phyloP scores from a whole-genome alignment of 306 rosid genomes.

The Sphenostylis stenocarpa region DNA sequence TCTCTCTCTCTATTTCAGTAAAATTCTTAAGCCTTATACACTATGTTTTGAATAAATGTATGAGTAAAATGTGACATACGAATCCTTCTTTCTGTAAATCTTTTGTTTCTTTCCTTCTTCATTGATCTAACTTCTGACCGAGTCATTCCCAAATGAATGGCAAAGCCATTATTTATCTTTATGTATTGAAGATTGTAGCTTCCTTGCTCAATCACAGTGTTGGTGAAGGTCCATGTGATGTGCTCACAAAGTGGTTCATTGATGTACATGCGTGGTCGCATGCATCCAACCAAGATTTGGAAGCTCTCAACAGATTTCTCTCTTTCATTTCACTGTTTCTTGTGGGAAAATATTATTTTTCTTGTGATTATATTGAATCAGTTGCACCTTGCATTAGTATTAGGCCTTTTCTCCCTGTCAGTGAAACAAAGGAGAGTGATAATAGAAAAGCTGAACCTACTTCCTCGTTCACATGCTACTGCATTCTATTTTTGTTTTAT shows the following conservation, averaged over 20 bases:
- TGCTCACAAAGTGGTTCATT: not conserved
- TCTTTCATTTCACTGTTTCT: not conserved
- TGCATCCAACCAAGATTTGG: not conserved
- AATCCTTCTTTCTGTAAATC: not conserved
- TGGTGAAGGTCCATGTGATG: not conserved
- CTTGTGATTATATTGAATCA: not conserved
- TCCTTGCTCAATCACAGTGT: not conserved
- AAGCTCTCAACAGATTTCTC: not conserved
- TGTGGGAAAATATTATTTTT: no score
- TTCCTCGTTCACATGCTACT: not conserved
- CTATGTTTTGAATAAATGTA: not conserved
- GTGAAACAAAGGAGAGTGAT: not conserved
- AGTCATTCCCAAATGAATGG: not conserved
- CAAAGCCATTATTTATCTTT: not conserved
- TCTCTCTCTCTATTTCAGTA: not conserved
- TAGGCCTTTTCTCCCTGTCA: no score
- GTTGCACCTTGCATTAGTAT: no score
- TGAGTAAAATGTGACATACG: not conserved
- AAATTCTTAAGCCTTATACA: constrained; percentile 23
- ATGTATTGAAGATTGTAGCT: not conserved
- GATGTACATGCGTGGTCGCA: no score
- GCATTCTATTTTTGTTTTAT: no score
- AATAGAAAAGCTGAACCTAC: no score
- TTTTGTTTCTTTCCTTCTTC: not conserved
- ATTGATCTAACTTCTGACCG: not conserved